Conservation (phyloP, 1,284 basidiomycete species). For the Leccinum subspadiceum region DNA sequence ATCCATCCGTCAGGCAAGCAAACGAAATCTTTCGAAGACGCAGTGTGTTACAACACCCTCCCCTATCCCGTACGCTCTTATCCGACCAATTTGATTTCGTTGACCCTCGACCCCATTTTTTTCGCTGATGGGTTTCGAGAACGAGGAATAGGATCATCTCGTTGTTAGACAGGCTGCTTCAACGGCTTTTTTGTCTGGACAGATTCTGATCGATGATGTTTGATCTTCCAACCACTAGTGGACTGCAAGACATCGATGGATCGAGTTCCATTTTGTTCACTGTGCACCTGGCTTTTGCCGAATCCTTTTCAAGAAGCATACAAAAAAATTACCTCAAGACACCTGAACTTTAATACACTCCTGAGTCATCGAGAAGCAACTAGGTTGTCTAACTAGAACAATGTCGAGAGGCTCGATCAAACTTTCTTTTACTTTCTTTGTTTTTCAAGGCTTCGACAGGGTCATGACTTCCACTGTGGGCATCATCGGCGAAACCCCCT, state of each 20-base stretch:
- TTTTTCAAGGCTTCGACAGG: constrained; percentile 37
- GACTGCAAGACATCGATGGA: constrained; percentile 55
- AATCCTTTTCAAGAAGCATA: constrained; percentile 62
- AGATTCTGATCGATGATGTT: constrained; percentile 57
- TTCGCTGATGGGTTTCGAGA: constrained; percentile 44
- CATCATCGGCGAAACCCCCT: constrained; percentile 54
- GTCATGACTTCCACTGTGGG: constrained; percentile 47
- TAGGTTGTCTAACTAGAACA: constrained; percentile 49
- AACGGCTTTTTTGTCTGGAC: constrained; percentile 46
- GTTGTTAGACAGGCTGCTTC: constrained; percentile 46
- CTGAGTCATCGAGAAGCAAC: constrained; percentile 56
- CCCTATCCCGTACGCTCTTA: constrained; percentile 11
- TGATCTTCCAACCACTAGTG: constrained; percentile 54
- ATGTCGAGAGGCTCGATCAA: constrained; percentile 50
- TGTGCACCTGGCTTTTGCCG: constrained; percentile 58
- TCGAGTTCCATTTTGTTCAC: constrained; percentile 57
- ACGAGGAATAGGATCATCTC: constrained; percentile 29
- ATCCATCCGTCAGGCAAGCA: background rate
- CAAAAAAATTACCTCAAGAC: constrained; percentile 62
- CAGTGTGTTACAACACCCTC: constrained; percentile 13
- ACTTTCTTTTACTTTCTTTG: constrained; percentile 46
- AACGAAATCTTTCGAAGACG: background rate
- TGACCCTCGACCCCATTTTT: constrained; percentile 57
- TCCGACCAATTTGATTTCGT: constrained; percentile 18
- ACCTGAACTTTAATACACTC: constrained; percentile 57